Percentiles rank a stretch among this genome's conserved stretches.
These are phyloP conservation scores for Blastomyces gilchristii DNA, from an alignment of 2,329 filamentous ascomycete species.

Conservation along the genomic window DNA sequence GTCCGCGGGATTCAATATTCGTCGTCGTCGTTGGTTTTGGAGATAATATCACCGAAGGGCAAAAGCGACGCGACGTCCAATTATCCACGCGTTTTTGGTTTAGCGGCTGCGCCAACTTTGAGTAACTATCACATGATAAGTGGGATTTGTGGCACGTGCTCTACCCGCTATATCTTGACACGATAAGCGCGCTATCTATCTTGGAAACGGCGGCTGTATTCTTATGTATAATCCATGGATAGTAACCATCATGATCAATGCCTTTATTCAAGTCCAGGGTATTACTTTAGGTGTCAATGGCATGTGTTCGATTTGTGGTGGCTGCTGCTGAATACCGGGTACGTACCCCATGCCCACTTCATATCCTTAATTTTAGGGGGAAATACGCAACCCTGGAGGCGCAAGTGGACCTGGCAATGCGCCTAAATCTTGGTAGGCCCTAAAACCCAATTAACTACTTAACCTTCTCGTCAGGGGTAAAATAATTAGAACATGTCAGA, in stretches of 20 bases:
- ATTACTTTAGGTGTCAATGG: no score
- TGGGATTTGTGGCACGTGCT: not conserved
- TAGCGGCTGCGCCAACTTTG: not conserved
- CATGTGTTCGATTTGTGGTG: no score
- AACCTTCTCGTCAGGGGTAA: not conserved
- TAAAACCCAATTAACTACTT: not conserved
- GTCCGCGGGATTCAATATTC: not conserved
- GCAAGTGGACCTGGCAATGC: not conserved
- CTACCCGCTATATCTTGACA: not conserved
- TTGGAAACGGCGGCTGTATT: not conserved
- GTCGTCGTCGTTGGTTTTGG: not conserved
- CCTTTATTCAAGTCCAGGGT: no score
- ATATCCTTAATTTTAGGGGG: no score
- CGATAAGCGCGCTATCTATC: not conserved
- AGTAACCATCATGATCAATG: no score
- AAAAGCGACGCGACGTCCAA: constrained; percentile 4
- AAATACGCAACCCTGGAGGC: no score
- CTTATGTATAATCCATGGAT: no score
- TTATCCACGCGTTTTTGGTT: constrained; percentile 11
- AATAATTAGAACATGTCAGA: no score
- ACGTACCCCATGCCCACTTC: no score
- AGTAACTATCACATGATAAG: not conserved
- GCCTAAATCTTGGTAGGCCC: no score
- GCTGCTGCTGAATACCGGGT: no score
- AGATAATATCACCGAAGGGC: not conserved